Base-by-base conservation (phyloP, 345 rosid species). In the Lepidium sativum region DNA sequence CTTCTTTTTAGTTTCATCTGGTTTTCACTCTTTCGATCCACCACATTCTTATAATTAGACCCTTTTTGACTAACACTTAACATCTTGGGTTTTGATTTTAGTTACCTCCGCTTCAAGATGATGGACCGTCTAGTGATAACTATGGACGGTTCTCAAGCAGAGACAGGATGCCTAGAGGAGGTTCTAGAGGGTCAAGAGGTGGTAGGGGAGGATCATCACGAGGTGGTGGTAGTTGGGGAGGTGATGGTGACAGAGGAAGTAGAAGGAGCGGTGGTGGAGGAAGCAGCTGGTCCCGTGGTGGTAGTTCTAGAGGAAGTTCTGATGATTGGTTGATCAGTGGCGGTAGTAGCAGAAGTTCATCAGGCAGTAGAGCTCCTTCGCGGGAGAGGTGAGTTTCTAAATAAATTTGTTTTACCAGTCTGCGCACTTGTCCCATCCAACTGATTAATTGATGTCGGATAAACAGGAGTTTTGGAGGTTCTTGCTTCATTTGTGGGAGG, bases 101-200 rank as follows among this genome's bases (percentile, higher is more conserved):
- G 98, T 78, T 92, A 66, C 97, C 96, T 50, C 80, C 90, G 13
- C 78, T 92, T 75, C 96, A 94, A 82, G 99, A 94, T 69, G 96
- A 89, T 71, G 96, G 95, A 23, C 97, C 96, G 4, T 45, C 91
- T 7, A 75, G 83, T 65, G 97, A 87, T 74, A 80, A 68, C 78
- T 89, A 89, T 56, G 97, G 99, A 45, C 79, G 79, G 79, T 94
- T 87, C 78, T 84, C 92, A 53, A 67, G 77, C 67, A 78, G 92
- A 82, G 97, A 87, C 53, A 68, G 89, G 43, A 49, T 72, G 70
- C 61, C 90, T 27, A 82, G 91, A 48, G 87, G 84, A 53, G 86
- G 80, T 70, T 41, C 67, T 2, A 78, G 81, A 71, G 80, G 78
- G 45, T 70, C 75, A 15, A 63, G 78, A 53, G 72, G 80, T 16